Evolutionary conservation across 768 basidiomycete species (phyloP).

Genomic region (Tricholoma sp.): DNA sequence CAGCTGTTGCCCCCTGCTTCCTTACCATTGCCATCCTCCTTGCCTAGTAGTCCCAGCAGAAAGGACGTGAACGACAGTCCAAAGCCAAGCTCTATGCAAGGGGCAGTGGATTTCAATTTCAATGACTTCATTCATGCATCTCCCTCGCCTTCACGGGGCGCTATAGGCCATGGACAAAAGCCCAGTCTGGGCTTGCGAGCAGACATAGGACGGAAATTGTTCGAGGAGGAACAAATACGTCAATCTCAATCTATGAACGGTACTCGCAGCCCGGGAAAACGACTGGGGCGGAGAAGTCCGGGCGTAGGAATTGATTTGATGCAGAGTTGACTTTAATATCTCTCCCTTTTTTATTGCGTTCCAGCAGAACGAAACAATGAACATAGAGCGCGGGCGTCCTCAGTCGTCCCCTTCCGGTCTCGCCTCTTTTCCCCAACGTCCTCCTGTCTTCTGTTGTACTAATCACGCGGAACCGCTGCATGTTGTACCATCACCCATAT

Average conservation of each 20-base stretch:
- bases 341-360: slow-evolving; percentile 1
- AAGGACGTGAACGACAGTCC: slow-evolving; percentile 22
- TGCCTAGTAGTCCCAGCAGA: slow-evolving; percentile 17
- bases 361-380: slow-evolving; percentile 11
- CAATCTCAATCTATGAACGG: slow-evolving; percentile 29
- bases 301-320: slow-evolving; percentile 42
- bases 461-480: slow-evolving; percentile 34
- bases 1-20: slow-evolving; percentile 30
- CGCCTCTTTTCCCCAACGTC: slow-evolving; percentile 10
- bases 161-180: slow-evolving; percentile 28
- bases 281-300: slow-evolving; percentile 27
- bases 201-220: slow-evolving; percentile 62
- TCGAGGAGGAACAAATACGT: slow-evolving; percentile 64
- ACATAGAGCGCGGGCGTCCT: slow-evolving; percentile 16
- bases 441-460: slow-evolving; percentile 32
- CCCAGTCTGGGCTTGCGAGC: slow-evolving; percentile 48
- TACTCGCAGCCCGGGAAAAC: slow-evolving; percentile 21
- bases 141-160: slow-evolving; percentile 48
- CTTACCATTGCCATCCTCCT: slow-evolving; percentile 21
- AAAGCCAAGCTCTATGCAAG: slow-evolving; percentile 32
- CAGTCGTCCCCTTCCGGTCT: slow-evolving; percentile 11
- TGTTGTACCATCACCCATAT: slow-evolving; percentile 37
- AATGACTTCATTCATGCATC: slow-evolving; percentile 72
- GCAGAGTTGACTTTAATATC: slow-evolving; percentile 27
- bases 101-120: slow-evolving; percentile 50